Conservation (phyloP, 177 flowering plant genomes). For the Tripterygium wilfordii region DNA sequence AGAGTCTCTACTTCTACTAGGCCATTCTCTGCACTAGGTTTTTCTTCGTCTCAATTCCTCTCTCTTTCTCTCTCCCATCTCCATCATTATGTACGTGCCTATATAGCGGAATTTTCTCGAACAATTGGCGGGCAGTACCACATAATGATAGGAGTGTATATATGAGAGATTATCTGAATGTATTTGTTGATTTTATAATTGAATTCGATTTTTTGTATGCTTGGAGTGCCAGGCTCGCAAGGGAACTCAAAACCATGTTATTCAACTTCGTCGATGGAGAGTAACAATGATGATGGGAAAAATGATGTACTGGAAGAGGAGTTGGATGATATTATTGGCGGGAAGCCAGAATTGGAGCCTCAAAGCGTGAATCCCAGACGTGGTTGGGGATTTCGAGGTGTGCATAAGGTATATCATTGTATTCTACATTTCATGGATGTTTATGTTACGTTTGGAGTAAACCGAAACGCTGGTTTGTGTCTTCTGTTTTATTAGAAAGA, state of each 20-base stretch:
- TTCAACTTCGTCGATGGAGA: too few relatives aligned
- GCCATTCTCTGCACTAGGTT: constrained; percentile 14
- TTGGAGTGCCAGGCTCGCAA: constrained; percentile 30
- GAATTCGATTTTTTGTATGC: not conserved
- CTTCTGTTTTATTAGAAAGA: too few relatives aligned
- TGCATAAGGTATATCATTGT: constrained; percentile 79
- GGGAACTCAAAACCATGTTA: constrained; percentile 35
- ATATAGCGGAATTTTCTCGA: constrained; percentile 5
- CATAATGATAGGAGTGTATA: too few relatives aligned
- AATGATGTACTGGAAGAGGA: too few relatives aligned
- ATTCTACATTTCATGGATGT: too few relatives aligned
- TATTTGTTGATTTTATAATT: not conserved
- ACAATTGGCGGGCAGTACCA: not conserved
- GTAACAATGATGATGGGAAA: too few relatives aligned
- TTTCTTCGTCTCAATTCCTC: too few relatives aligned
- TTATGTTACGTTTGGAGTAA: too few relatives aligned
- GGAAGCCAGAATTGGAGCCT: constrained; percentile 41
- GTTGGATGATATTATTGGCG: constrained; percentile 40
- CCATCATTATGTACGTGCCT: too few relatives aligned
- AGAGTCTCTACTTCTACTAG: constrained; percentile 13
- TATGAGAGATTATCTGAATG: not conserved
- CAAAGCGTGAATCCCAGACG: constrained; percentile 84
- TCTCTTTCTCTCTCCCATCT: too few relatives aligned
- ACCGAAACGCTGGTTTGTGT: too few relatives aligned
- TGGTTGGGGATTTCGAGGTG: constrained; percentile 94